These are phyloP conservation scores for Lyophyllum semitale DNA, from an alignment of 768 basidiomycete genomes.

Conservation along the genomic window DNA sequence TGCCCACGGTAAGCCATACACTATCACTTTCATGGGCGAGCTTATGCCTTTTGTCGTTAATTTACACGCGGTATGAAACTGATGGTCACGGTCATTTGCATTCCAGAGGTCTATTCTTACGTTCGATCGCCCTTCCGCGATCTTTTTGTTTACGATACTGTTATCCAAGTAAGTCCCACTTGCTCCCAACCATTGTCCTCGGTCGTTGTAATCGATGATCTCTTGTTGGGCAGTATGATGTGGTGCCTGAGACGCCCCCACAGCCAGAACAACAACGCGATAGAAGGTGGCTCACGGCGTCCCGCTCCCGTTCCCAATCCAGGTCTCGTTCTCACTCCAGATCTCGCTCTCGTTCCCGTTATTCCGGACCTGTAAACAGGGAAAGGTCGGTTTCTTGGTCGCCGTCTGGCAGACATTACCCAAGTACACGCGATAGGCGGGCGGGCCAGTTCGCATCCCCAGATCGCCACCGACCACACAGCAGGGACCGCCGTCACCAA, in stretches of 20 bases:
- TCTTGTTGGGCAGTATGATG: constrained; percentile 54
- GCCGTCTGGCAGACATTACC: constrained; percentile 33
- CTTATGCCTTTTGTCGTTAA: neutral
- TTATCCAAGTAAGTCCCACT: constrained; percentile 64
- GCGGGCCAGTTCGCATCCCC: neutral
- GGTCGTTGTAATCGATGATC: constrained; percentile 12
- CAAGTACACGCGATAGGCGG: constrained; percentile 11
- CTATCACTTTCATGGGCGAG: neutral
- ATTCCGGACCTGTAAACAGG: neutral
- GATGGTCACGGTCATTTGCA: constrained; percentile 1
- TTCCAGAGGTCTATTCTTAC: constrained; percentile 83
- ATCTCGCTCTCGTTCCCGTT: constrained; percentile 28
- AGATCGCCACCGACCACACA: neutral
- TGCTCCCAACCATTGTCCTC: neutral
- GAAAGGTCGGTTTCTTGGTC: constrained; percentile 36
- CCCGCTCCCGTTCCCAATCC: constrained; percentile 28
- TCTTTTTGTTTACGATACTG: constrained; percentile 77
- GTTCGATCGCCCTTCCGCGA: constrained; percentile 88
- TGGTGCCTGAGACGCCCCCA: constrained; percentile 42
- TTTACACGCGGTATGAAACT: neutral
- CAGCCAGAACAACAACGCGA: constrained; percentile 30
- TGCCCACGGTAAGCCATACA: constrained; percentile 79
- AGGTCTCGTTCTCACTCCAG: constrained; percentile 23
- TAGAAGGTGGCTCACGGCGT: constrained; percentile 27
- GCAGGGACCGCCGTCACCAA: neutral